Conservation (phyloP, 2,329 filamentous ascomycete genomes). For the Penicillium sclerotiorum region DNA sequence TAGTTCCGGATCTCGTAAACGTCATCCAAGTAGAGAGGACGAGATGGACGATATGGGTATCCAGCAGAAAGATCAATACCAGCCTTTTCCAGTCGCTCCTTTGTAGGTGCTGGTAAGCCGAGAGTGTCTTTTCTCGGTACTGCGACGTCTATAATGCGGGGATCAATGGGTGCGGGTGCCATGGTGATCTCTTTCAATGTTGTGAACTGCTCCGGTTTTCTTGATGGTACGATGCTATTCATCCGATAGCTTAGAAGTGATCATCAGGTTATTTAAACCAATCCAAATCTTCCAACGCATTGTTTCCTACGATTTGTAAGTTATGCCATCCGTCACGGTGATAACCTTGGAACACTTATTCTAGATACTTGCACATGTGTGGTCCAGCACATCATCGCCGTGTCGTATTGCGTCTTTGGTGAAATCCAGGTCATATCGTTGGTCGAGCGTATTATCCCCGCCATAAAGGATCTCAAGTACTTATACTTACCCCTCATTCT, state of each 20-base stretch:
- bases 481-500: no score
- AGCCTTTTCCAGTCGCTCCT: slow-evolving; percentile 65
- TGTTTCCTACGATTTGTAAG: background rate
- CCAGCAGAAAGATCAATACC: slow-evolving; percentile 70
- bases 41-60: slow-evolving; percentile 70
- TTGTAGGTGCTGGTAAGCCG: slow-evolving; percentile 60
- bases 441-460: background rate
- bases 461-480: background rate
- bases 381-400: slow-evolving; percentile 40
- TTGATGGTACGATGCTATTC: no score
- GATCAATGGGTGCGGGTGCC: slow-evolving; percentile 63
- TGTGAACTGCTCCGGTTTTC: background rate
- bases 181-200: slow-evolving; percentile 38
- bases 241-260: background rate
- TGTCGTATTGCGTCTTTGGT: slow-evolving; percentile 31
- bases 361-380: background rate
- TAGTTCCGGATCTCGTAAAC: slow-evolving; percentile 66
- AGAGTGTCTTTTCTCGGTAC: slow-evolving; percentile 66
- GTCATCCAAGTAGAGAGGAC: slow-evolving; percentile 70
- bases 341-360: background rate
- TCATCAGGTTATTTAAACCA: background rate
- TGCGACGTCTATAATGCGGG: slow-evolving; percentile 65
- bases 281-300: background rate
- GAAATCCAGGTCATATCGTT: background rate
- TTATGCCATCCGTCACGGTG: background rate